Percentiles rank a stretch among this genome's conserved stretches.
Evolutionary conservation across 1,284 basidiomycete genomes (phyloP).

Genomic region (Rhodotorula sp.): DNA sequence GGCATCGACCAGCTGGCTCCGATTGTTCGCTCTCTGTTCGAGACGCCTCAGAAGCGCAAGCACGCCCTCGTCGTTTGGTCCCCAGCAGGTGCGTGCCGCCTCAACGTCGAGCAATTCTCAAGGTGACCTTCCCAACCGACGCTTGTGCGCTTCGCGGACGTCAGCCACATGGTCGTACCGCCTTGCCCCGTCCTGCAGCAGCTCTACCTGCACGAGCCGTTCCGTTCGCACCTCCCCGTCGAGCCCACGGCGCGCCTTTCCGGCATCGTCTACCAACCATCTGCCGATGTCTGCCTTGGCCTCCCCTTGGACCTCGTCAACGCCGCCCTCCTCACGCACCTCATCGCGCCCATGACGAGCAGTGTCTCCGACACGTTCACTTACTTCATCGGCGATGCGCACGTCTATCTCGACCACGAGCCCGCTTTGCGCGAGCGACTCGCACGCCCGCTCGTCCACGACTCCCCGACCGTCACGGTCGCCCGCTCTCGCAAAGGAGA

Average conservation of each 20-base stretch:
- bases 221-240: slow-evolving; percentile 54
- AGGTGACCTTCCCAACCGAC: not conserved
- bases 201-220: slow-evolving; percentile 88
- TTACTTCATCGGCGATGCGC: slow-evolving; percentile 92
- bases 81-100: slow-evolving; percentile 68
- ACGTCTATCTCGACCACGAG: slow-evolving; percentile 90
- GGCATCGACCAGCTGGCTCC: slow-evolving; percentile 91
- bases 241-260: slow-evolving; percentile 50
- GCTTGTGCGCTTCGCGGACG: slow-evolving; percentile 58
- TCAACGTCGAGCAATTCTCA: not conserved
- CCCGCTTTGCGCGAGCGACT: slow-evolving; percentile 79
- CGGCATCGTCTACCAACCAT: slow-evolving; percentile 96
- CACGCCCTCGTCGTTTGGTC: slow-evolving; percentile 97
- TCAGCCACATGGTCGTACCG: slow-evolving; percentile 88
- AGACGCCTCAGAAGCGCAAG: slow-evolving; percentile 86
- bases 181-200: slow-evolving; percentile 98
- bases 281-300: slow-evolving; percentile 92
- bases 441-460: slow-evolving; percentile 54
- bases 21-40: slow-evolving; percentile 84
- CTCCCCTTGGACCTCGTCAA: slow-evolving; percentile 98
- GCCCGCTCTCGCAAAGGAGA: slow-evolving; percentile 60
- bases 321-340: slow-evolving; percentile 93
- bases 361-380: slow-evolving; percentile 82
- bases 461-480: slow-evolving; percentile 63
- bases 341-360: slow-evolving; percentile 85